A percentile compares a stretch with the other conserved stretches of the same genome.
Evolutionary conservation across 2,329 filamentous ascomycete genomes (phyloP).

Genomic region (Clonostachys solani): DNA sequence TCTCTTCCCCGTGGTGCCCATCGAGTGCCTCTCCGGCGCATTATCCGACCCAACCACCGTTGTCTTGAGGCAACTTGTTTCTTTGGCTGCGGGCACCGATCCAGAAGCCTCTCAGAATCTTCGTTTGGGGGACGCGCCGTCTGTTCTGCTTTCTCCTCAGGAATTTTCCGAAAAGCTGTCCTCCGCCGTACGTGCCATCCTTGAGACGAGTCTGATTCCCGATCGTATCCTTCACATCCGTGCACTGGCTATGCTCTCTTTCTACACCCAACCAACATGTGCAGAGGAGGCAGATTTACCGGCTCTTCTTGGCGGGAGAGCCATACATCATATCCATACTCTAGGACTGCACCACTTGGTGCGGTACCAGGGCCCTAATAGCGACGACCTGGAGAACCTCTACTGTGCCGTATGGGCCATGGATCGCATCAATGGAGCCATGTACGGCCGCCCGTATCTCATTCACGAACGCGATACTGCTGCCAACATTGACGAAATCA

Average conservation of each 20-base stretch:
- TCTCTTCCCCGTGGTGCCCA: slow-evolving; percentile 46
- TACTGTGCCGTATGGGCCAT: slow-evolving; percentile 59
- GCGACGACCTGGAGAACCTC: slow-evolving; percentile 39
- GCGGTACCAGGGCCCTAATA: slow-evolving; percentile 29
- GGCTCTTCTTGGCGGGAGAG: slow-evolving; percentile 45
- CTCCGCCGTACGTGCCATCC: slow-evolving; percentile 39
- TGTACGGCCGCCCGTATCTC: slow-evolving; percentile 55
- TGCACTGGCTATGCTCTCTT: slow-evolving; percentile 46
- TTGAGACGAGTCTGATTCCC: slow-evolving; percentile 49
- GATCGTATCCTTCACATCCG: slow-evolving; percentile 53
- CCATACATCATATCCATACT: slow-evolving; percentile 53
- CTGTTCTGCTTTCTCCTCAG: slow-evolving; percentile 31
- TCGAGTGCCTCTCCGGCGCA: slow-evolving; percentile 20
- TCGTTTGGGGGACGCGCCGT: slow-evolving; percentile 31
- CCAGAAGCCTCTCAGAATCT: slow-evolving; percentile 38
- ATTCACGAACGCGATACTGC: slow-evolving; percentile 59
- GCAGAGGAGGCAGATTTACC: slow-evolving; percentile 51
- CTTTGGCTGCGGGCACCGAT: slow-evolving; percentile 48
- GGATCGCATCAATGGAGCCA: slow-evolving; percentile 53
- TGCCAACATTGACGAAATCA: slow-evolving; percentile 44
- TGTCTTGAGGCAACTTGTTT: slow-evolving; percentile 48
- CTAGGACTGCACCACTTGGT: slow-evolving; percentile 52
- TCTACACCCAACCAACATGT: slow-evolving; percentile 54
- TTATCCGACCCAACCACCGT: slow-evolving; percentile 28
- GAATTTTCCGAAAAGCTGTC: slow-evolving; percentile 45